Evolutionary conservation across 768 basidiomycete genomes (phyloP), one percentile per base, ranked within the genome.

Genomic region (Kwoniella sp.): DNA sequence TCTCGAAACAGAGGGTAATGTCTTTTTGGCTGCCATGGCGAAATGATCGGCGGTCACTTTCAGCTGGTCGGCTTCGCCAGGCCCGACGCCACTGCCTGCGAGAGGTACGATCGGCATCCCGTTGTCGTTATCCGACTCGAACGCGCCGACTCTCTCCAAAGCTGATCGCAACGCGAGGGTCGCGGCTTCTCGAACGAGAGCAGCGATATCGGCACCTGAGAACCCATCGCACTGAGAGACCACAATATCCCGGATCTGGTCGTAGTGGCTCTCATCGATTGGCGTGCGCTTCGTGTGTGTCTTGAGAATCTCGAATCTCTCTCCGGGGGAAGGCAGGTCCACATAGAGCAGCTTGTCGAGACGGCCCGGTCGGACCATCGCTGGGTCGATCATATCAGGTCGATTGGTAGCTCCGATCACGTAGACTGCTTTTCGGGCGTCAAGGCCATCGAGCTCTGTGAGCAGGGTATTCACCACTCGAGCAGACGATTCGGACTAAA

Each of bases 331-430:
- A 23, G 93, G 94, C 0, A 95, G 84, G 80, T 95, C 93, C 73
- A 96, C 92, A 73, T 93, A 97, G 48, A 96, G 85, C 4, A 95
- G 85, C 79, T 96, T 96, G 82, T 96, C 94, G 12, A 97, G 85
- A 11, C 94, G 86, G 0, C 94, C 93, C 0, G 94, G 94, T n/a
- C 93, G 90, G 58, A 92, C 91, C 93, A 95, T 94, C 7, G 94
- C 93, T 0, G 93, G 94, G 76, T 97, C 93, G 65, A 96, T 93
- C 88, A 95, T 95, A 82, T 97, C 93, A 0, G 93, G 93, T 13
- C 93, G 85, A 80, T 95, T 97, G 30, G 93, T 96, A 8, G 94
- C 94, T 0, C 90, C 93, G 64, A 96, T 92, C 48, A 97, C 93
- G 73, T 93, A 94, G 64, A 96, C 92, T 45, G 86, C 85, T 80